A percentile compares a stretch with the other conserved stretches of the same genome.
phyloP scores from a whole-genome alignment of 495 filamentous ascomycete genomes.

The Penicillium turbatum region DNA sequence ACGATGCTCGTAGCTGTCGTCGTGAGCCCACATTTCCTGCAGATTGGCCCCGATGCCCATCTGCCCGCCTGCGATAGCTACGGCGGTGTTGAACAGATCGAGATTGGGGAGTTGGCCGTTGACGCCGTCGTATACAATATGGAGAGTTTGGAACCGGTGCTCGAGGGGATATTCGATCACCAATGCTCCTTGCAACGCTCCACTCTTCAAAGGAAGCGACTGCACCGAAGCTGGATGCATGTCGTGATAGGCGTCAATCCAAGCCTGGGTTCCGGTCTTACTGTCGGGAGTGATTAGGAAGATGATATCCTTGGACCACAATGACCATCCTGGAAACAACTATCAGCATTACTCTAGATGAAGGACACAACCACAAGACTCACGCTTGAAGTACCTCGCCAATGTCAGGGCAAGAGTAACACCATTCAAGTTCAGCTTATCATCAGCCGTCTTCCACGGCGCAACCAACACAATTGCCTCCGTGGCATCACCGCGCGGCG shows the following conservation, averaged over 20 bases:
- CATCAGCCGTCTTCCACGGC: conserved; percentile 80
- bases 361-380: conserved; percentile 11
- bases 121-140: conserved; percentile 92
- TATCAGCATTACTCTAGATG: conserved; percentile 14
- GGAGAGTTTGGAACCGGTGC: conserved; percentile 74
- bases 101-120: conserved; percentile 95
- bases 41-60: conserved; percentile 81
- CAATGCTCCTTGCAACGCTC: conserved; percentile 86
- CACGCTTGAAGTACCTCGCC: conserved; percentile 88
- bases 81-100: conserved; percentile 93
- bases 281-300: conserved; percentile 86
- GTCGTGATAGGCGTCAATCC: conserved; percentile 96
- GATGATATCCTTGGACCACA: conserved; percentile 99
- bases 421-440: conserved; percentile 77
- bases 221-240: conserved; percentile 67
- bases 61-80: conserved; percentile 79
- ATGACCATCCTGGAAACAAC: conserved; percentile 68
- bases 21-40: conserved; percentile 83
- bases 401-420: conserved; percentile 80
- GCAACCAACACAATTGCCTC: conserved; percentile 92
- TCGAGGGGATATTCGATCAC: conserved; percentile 91
- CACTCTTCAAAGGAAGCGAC: conserved; percentile 84
- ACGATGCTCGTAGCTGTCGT: conserved; percentile 75
- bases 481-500: conserved; percentile 93
- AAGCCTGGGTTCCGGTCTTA: conserved; percentile 85